A percentile compares a stretch with the other conserved stretches of the same genome.
Conservation (phyloP, 108 stramenopile species). For the Hondaea fermentalgiana region DNA sequence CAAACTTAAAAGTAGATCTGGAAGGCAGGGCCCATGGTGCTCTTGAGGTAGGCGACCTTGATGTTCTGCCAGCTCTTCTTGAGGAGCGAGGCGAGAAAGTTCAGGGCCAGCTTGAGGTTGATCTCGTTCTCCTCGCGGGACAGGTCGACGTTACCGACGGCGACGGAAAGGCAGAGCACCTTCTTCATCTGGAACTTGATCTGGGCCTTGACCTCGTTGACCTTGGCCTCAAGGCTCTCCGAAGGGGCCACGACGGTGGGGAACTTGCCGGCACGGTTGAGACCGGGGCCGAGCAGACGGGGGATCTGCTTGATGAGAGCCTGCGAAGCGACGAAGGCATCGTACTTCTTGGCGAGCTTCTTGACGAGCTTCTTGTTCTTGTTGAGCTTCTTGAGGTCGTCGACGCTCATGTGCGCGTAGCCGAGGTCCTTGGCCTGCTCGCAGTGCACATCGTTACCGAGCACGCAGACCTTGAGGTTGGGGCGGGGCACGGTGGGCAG, state of each 20-base stretch:
- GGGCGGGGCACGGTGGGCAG: conserved; percentile 86
- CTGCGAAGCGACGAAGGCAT: conserved; percentile 97
- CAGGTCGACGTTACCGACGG: conserved; percentile 88
- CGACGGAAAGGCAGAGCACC: conserved; percentile 97
- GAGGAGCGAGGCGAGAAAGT: conserved; percentile 94
- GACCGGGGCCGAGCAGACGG: conserved; percentile 96
- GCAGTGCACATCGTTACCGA: conserved; percentile 96
- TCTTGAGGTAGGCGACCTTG: conserved; percentile 95
- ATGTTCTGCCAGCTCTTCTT: conserved; percentile 99
- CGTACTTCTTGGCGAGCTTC: conserved; percentile 99
- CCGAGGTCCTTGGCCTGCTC: conserved; percentile 95
- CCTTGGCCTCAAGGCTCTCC: conserved; percentile 96
- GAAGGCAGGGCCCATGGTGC: conserved; percentile 93
- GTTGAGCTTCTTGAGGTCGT: conserved; percentile 99
- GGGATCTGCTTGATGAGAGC: conserved; percentile 99
- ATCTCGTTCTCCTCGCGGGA: conserved; percentile 78
- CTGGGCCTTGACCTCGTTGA: conserved; percentile 93
- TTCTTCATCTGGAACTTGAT: conserved; percentile 99
- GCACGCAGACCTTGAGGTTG: conserved; percentile 92
- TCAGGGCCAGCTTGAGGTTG: conserved; percentile 93
- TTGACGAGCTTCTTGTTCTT: conserved; percentile 99
- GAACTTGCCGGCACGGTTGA: conserved; percentile 99
- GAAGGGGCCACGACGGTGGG: conserved; percentile 79
- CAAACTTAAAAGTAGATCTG: conserved; percentile 93
- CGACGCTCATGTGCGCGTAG: conserved; percentile 89